phyloP scores from a whole-genome alignment of 306 rosid genomes.

The Vicia sativa region DNA sequence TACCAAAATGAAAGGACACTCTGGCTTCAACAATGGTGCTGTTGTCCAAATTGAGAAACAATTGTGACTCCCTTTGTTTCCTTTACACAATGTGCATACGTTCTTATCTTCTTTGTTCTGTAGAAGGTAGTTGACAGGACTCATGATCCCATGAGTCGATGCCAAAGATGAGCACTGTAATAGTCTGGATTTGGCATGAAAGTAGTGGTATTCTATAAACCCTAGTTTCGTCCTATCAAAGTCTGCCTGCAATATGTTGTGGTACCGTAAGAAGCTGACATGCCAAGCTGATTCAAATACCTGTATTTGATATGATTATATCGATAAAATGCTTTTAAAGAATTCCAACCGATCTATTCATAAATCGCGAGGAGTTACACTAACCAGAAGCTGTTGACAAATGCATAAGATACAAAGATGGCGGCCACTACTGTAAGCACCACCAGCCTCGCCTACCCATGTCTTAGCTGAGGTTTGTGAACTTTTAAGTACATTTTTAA shows the following conservation, averaged over 20 bases:
- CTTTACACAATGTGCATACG: constrained; percentile 91
- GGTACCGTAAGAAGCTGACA: constrained; percentile 77
- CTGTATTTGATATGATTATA: constrained; percentile 39
- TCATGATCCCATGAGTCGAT: constrained; percentile 77
- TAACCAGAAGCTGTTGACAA: constrained; percentile 80
- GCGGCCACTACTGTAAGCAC: constrained; percentile 88
- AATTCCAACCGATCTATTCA: background rate
- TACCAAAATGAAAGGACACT: constrained; percentile 37
- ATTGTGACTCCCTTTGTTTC: constrained; percentile 72
- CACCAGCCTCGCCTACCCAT: constrained; percentile 99
- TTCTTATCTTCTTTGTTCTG: constrained; percentile 66
- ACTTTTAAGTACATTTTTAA: constrained; percentile 51
- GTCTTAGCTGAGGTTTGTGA: constrained; percentile 61
- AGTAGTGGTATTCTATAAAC: constrained; percentile 65
- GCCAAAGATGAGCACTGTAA: constrained; percentile 92
- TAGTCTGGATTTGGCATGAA: constrained; percentile 80
- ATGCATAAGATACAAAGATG: constrained; percentile 79
- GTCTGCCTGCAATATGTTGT: constrained; percentile 86
- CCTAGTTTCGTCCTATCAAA: constrained; percentile 90
- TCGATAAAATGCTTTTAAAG: constrained; percentile 7
- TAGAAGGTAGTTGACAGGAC: constrained; percentile 66
- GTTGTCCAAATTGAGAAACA: constrained; percentile 69
- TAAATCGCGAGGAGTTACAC: constrained; percentile 37
- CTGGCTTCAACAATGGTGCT: constrained; percentile 48
- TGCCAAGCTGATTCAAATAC: constrained; percentile 92